Evolutionary conservation across 495 filamentous ascomycete genomes (phyloP).

Genomic region (Hypomontagnella monticulosa): DNA sequence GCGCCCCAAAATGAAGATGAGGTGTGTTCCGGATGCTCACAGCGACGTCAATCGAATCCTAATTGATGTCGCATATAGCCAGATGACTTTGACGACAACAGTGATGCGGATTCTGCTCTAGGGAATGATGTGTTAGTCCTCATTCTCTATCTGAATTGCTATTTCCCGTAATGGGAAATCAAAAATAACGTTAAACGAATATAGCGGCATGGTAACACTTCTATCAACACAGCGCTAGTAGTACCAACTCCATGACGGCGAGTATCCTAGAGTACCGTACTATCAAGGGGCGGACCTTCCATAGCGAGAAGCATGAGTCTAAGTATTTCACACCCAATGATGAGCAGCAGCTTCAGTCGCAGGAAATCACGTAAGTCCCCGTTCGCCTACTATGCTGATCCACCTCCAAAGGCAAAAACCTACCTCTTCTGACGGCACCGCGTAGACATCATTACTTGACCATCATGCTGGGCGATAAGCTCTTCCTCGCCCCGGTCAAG

Average conservation of each 20-base stretch:
- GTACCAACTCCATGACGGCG: constrained; percentile 58
- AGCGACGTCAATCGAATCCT: not conserved
- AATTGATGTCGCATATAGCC: not conserved
- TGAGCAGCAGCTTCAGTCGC: constrained; percentile 37
- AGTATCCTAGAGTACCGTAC: constrained; percentile 58
- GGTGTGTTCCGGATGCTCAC: not conserved
- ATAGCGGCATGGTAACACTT: too few species aligned
- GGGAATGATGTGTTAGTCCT: constrained; percentile 12
- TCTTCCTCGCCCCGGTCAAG: constrained; percentile 50
- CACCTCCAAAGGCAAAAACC: constrained; percentile 1
- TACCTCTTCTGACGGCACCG: constrained; percentile 1
- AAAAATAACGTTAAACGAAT: too few species aligned
- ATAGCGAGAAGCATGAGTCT: constrained; percentile 45
- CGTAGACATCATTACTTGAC: constrained; percentile 2
- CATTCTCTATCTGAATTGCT: not conserved
- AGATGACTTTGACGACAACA: not conserved
- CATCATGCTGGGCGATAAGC: constrained; percentile 8
- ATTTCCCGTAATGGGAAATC: too few species aligned
- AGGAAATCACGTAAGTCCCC: constrained; percentile 43
- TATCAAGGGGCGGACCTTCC: constrained; percentile 53
- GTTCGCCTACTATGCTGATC: too few species aligned
- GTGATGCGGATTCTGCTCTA: constrained; percentile 8
- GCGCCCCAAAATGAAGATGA: constrained; percentile 8
- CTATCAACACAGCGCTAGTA: constrained; percentile 32
- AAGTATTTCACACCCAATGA: constrained; percentile 28